These are phyloP conservation scores for Ailanthus altissimus DNA, from an alignment of 345 rosid species.

Conservation along the genomic window DNA sequence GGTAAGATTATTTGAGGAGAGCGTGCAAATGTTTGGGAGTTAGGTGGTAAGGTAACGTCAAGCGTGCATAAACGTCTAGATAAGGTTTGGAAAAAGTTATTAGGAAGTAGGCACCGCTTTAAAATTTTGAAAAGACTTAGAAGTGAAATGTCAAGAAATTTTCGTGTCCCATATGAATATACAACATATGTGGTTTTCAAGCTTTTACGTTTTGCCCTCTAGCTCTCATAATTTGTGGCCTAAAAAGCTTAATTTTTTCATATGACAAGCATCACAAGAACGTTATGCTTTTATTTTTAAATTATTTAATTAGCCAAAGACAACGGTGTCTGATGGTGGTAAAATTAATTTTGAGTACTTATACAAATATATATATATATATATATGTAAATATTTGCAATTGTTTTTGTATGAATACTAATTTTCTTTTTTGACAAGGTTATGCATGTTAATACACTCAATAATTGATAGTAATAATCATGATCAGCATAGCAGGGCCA, in stretches of 20 bases:
- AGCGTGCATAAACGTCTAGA: neutral
- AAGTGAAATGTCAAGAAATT: neutral
- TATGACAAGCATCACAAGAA: neutral
- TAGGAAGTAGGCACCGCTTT: neutral
- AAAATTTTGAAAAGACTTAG: neutral
- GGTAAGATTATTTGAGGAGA: neutral
- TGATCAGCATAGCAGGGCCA: neutral
- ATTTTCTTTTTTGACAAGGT: too few species aligned
- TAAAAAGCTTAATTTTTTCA: neutral
- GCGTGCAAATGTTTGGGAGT: conserved; percentile 14
- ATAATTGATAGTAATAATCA: too few species aligned
- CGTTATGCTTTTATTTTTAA: too few species aligned
- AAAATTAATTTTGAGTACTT: neutral
- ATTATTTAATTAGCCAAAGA: neutral
- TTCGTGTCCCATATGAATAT: neutral
- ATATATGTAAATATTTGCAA: neutral
- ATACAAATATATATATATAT: too few species aligned
- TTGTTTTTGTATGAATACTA: neutral
- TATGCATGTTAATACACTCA: neutral
- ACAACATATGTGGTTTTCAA: neutral
- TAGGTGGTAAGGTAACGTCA: conserved; percentile 19
- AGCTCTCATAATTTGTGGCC: neutral
- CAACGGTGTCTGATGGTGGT: neutral
- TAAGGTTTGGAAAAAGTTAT: conserved; percentile 7
- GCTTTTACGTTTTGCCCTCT: neutral